Evolutionary conservation across 371 early-diverging fungal species (phyloP).

Genomic region (Rhizopus delemar): DNA sequence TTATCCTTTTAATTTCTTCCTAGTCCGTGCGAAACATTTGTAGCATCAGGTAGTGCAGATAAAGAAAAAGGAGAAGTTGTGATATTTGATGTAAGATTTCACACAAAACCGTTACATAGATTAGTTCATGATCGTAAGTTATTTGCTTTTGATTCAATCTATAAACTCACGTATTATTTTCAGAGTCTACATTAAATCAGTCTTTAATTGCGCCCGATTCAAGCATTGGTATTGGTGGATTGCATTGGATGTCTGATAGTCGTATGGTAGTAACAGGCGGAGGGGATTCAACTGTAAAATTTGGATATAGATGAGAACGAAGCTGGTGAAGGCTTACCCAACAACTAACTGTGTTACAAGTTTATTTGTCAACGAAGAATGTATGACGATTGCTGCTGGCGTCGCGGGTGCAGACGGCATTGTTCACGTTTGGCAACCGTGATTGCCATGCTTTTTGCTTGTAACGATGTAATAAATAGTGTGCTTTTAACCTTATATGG

Average conservation of each 20-base stretch:
- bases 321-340: slow-evolving; percentile 30
- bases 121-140: slow-evolving; percentile 37
- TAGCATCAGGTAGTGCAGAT: slow-evolving; percentile 40
- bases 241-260: slow-evolving; percentile 42
- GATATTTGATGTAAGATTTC: slow-evolving; percentile 37
- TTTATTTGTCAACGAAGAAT: slow-evolving; percentile 38
- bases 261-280: slow-evolving; percentile 41
- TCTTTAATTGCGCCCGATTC: slow-evolving; percentile 30
- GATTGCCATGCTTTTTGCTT: neutral
- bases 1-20: neutral
- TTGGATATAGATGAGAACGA: slow-evolving; percentile 35
- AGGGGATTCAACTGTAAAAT: slow-evolving; percentile 41
- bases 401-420: slow-evolving; percentile 40
- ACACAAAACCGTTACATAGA: slow-evolving; percentile 19
- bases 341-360: slow-evolving; percentile 38
- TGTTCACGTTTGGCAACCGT: slow-evolving; percentile 40
- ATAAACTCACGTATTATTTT: neutral
- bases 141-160: neutral
- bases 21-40: slow-evolving; percentile 43
- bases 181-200: slow-evolving; percentile 13
- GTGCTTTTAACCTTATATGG: neutral
- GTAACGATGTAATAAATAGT: no score
- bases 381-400: slow-evolving; percentile 41
- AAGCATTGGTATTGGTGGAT: slow-evolving; percentile 41
- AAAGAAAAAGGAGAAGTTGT: slow-evolving; percentile 37